A percentile compares a stretch with the other conserved stretches of the same genome.
phyloP scores from a whole-genome alignment of 2,329 filamentous ascomycete species.

The Lecanicillium sp. region DNA sequence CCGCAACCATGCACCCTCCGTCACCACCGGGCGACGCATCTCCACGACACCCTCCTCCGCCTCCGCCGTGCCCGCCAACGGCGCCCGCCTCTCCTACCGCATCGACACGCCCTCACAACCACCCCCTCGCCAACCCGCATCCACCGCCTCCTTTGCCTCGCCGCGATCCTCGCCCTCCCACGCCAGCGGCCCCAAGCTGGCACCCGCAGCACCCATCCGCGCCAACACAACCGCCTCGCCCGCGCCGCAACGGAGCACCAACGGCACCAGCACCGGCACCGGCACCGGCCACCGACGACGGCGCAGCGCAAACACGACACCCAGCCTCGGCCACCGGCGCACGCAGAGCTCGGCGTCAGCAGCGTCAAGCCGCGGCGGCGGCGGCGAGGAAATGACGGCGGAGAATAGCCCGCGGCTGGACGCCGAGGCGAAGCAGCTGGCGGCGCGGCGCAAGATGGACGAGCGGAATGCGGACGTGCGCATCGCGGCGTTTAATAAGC shows the following conservation, averaged over 20 bases:
- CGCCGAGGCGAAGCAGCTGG: slow-evolving; percentile 64
- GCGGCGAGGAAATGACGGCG: slow-evolving; percentile 2
- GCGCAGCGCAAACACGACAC: slow-evolving; percentile 5
- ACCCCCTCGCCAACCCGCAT: slow-evolving; percentile 35
- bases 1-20: slow-evolving; percentile 24
- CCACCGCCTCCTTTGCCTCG: slow-evolving; percentile 23
- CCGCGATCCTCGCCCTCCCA: slow-evolving; percentile 26
- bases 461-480: slow-evolving; percentile 73
- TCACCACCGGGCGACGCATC: slow-evolving; percentile 34
- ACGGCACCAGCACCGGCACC: not conserved
- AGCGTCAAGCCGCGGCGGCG: slow-evolving; percentile 23
- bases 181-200: slow-evolving; percentile 23
- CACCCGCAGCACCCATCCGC: slow-evolving; percentile 25
- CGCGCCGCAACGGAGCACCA: slow-evolving; percentile 3
- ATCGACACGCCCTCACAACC: slow-evolving; percentile 26
- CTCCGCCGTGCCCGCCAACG: slow-evolving; percentile 16
- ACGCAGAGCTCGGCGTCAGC: slow-evolving; percentile 37
- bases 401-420: slow-evolving; percentile 44
- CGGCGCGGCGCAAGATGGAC: slow-evolving; percentile 62
- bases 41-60: slow-evolving; percentile 21
- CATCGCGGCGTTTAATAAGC: slow-evolving; percentile 70
- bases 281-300: slow-evolving; percentile 2
- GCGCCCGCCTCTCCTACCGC: slow-evolving; percentile 16
- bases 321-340: slow-evolving; percentile 29
- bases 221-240: slow-evolving; percentile 7